These are phyloP conservation scores for Penicillium pulvis DNA, from an alignment of 495 filamentous ascomycete genomes.

Conservation along the genomic window DNA sequence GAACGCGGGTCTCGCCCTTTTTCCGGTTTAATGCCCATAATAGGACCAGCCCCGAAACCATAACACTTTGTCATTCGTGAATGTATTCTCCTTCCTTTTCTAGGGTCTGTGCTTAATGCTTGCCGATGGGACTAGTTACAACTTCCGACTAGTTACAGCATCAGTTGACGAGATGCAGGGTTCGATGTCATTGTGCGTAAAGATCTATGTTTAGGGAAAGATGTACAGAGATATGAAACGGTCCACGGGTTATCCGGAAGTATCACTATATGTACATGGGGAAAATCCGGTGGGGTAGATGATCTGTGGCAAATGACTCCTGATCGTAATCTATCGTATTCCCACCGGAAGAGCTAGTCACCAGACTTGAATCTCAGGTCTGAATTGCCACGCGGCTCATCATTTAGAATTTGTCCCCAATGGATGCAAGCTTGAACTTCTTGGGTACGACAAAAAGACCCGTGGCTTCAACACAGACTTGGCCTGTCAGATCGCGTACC, in stretches of 20 bases:
- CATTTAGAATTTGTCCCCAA: constrained; percentile 48
- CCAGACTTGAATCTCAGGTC: not conserved
- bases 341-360: not conserved
- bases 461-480: constrained; percentile 55
- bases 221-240: too few relatives aligned
- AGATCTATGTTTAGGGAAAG: too few relatives aligned
- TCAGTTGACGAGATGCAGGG: not conserved
- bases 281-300: not conserved
- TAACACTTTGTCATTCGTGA: not conserved
- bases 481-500: constrained; percentile 55
- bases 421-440: constrained; percentile 43
- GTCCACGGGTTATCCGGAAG: not conserved
- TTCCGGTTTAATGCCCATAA: constrained; percentile 18
- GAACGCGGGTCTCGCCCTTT: constrained; percentile 10
- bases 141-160: too few relatives aligned
- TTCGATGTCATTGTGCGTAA: not conserved
- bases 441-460: constrained; percentile 67
- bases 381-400: not conserved
- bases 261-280: constrained; percentile 1
- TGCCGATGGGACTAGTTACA: not conserved
- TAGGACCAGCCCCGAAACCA: constrained; percentile 25
- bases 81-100: not conserved
- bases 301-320: not conserved
- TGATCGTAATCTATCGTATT: not conserved
- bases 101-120: not conserved